These are phyloP conservation scores for Coelastrella sp. DNA, from an alignment of 139 green algal species.

Conservation along the genomic window DNA sequence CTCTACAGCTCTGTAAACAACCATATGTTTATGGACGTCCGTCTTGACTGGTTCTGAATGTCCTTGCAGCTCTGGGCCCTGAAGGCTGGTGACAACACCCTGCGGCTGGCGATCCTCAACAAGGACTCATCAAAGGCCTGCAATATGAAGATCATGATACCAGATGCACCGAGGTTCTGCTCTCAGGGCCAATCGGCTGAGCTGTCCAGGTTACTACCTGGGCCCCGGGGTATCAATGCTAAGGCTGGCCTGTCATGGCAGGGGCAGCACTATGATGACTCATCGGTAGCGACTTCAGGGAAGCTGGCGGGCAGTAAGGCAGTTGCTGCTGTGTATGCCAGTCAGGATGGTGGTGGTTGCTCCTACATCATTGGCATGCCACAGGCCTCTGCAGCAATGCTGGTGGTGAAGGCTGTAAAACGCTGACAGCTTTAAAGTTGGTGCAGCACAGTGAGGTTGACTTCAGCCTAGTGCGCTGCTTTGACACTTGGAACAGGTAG, in stretches of 20 bases:
- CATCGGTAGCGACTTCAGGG: not conserved
- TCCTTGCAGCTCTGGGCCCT: slow-evolving; percentile 24
- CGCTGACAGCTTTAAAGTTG: not conserved
- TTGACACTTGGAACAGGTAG: too few relatives aligned
- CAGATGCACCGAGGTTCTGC: not conserved
- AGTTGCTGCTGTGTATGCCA: too few relatives aligned
- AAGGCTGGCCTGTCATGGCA: slow-evolving; percentile 30
- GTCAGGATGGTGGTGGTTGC: not conserved
- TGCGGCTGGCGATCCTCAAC: slow-evolving; percentile 41
- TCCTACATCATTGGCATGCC: not conserved
- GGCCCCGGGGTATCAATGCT: not conserved
- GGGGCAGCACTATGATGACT: slow-evolving; percentile 14
- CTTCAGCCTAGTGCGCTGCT: too few relatives aligned
- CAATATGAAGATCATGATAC: slow-evolving; percentile 26
- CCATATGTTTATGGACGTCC: not conserved
- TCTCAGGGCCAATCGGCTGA: not conserved
- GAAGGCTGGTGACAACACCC: not conserved
- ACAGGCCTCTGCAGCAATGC: not conserved
- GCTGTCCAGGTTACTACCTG: slow-evolving; percentile 23
- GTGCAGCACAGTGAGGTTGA: too few relatives aligned
- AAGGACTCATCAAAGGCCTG: slow-evolving; percentile 30
- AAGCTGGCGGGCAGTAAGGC: not conserved
- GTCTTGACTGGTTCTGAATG: too few relatives aligned
- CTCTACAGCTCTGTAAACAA: too few relatives aligned
- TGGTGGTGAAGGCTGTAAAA: not conserved